Evolutionary conservation across 179 eudicot genomes (phyloP).

Genomic region (Corrigiola litoralis): DNA sequence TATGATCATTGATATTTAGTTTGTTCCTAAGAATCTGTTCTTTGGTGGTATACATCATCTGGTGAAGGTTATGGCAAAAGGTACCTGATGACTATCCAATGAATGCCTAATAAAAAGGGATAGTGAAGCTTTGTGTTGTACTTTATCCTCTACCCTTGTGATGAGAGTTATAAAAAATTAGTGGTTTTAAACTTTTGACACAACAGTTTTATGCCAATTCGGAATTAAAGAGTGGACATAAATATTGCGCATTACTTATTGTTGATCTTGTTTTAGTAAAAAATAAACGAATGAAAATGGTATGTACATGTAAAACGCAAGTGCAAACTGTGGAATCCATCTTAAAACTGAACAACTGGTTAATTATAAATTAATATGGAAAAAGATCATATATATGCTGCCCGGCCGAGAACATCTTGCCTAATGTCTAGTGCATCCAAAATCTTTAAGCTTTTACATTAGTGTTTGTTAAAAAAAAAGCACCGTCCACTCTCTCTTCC

Average conservation of each 20-base stretch:
- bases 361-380: too few species aligned
- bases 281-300: neutral
- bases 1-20: neutral
- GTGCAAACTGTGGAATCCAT: too few species aligned
- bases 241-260: neutral
- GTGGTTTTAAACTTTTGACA: neutral
- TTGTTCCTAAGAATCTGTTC: constrained; percentile 8
- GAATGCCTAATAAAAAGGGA: neutral
- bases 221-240: neutral
- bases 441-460: too few species aligned
- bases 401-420: too few species aligned
- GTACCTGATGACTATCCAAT: constrained; percentile 3
- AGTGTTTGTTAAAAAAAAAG: too few species aligned
- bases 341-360: too few species aligned
- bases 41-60: neutral
- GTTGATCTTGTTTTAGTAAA: neutral
- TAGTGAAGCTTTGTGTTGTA: too few species aligned
- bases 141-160: neutral
- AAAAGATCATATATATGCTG: too few species aligned
- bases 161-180: neutral
- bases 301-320: too few species aligned
- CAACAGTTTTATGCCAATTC: neutral
- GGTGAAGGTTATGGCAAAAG: constrained; percentile 1
- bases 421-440: too few species aligned
- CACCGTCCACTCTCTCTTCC: too few species aligned